Evolutionary conservation across 177 flowering plant genomes (phyloP).

Genomic region (Vitis hybrid): DNA sequence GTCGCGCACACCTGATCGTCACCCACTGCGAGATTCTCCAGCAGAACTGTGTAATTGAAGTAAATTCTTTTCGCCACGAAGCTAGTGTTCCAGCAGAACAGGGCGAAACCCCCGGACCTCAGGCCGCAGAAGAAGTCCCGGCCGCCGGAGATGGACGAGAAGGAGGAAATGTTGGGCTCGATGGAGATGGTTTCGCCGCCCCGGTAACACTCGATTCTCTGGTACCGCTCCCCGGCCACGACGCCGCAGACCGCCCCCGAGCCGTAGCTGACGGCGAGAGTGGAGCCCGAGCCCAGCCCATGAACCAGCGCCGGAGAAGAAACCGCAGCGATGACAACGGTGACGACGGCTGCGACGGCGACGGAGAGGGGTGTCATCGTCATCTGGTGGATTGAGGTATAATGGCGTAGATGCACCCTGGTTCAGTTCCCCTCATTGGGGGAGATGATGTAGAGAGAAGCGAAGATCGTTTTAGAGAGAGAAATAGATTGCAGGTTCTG

Average conservation of each 20-base stretch:
- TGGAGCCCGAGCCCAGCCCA: conserved; percentile 64
- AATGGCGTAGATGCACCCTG: conserved; percentile 1
- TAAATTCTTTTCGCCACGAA: conserved; percentile 44
- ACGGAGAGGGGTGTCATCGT: conserved; percentile 26
- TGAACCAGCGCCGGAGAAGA: neutral
- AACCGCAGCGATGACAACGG: neutral
- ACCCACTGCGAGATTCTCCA: conserved; percentile 58
- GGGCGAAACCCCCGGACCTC: conserved; percentile 52
- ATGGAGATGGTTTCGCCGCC: conserved; percentile 22
- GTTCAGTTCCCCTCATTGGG: conserved; percentile 22
- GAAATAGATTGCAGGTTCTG: neutral
- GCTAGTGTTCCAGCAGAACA: conserved; percentile 68
- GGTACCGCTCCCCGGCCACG: conserved; percentile 39
- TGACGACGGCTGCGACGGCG: conserved; percentile 7
- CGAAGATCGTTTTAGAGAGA: conserved; percentile 4
- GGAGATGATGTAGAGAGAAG: conserved; percentile 11
- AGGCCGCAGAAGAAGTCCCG: conserved; percentile 63
- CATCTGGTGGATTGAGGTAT: conserved; percentile 24
- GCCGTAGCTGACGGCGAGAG: conserved; percentile 65
- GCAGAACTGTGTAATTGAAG: conserved; percentile 18
- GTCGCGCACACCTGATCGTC: conserved; percentile 65
- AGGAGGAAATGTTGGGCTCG: conserved; percentile 47
- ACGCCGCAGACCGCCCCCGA: conserved; percentile 56
- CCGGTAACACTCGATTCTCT: conserved; percentile 33
- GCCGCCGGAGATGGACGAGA: conserved; percentile 69